phyloP scores from a whole-genome alignment of 2,329 filamentous ascomycete species.

The Fusarium graminum region DNA sequence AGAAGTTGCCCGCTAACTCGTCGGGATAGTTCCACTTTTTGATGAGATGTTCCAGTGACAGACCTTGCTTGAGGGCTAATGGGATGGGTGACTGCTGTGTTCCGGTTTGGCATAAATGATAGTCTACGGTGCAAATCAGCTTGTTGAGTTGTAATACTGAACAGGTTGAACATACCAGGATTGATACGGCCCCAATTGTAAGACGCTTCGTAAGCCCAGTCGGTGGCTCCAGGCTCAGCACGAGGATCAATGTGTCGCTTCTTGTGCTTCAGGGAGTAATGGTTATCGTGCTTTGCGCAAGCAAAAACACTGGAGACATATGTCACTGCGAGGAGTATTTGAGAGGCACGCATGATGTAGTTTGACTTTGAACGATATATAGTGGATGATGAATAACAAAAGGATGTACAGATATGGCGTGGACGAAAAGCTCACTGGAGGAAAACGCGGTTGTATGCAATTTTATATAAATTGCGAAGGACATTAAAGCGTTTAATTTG shows the following conservation, averaged over 20 bases:
- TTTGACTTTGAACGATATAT: no score
- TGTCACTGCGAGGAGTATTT: constrained; percentile 5
- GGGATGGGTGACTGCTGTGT: constrained; percentile 39
- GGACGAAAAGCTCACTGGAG: neutral
- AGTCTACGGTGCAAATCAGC: constrained; percentile 11
- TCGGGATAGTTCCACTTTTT: constrained; percentile 24
- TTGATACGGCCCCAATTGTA: constrained; percentile 41
- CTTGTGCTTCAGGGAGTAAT: constrained; percentile 27
- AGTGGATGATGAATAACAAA: no score
- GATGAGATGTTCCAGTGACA: constrained; percentile 33
- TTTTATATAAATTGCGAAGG: constrained; percentile 17
- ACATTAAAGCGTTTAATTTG: neutral
- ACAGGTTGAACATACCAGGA: constrained; percentile 2
- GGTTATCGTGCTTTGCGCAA: constrained; percentile 30
- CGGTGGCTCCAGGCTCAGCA: neutral
- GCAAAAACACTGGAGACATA: constrained; percentile 6
- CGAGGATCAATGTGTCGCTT: constrained; percentile 34
- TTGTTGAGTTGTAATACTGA: fast-evolving
- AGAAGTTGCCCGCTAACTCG: constrained; percentile 29
- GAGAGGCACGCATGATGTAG: constrained; percentile 14
- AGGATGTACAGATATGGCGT: no score
- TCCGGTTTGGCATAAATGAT: constrained; percentile 39
- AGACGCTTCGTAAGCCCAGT: constrained; percentile 40
- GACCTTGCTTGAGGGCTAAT: constrained; percentile 33
- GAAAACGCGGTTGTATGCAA: neutral